Evolutionary conservation across 2,329 filamentous ascomycete species (phyloP).

Genomic region (Arthrobotrys musiformis): DNA sequence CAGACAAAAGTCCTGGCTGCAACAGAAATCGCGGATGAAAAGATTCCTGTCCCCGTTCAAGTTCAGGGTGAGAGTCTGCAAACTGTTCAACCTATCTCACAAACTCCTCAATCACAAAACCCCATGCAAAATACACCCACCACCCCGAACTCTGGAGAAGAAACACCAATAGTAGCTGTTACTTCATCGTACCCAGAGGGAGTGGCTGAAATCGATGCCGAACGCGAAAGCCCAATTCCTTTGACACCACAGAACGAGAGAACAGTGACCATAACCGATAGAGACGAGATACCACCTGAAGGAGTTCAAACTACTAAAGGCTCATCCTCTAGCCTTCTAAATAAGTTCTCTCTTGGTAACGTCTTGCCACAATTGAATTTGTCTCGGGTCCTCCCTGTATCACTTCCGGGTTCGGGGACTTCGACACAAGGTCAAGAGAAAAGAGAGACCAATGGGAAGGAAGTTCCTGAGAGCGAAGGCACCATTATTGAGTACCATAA

Average conservation of each 20-base stretch:
- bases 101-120: neutral
- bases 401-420: too few relatives aligned
- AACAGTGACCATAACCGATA: too few relatives aligned
- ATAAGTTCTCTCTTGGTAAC: neutral
- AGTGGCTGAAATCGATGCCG: too few relatives aligned
- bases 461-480: neutral
- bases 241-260: too few relatives aligned
- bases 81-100: neutral
- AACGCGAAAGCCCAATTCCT: too few relatives aligned
- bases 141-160: too few relatives aligned
- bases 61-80: neutral
- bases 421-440: neutral
- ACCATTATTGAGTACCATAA: neutral
- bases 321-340: neutral
- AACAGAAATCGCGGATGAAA: neutral
- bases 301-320: too few relatives aligned
- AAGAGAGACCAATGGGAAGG: too few relatives aligned
- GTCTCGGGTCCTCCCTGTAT: neutral
- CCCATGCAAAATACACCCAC: too few relatives aligned
- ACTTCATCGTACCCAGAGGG: too few relatives aligned
- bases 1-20: neutral
- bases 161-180: too few relatives aligned
- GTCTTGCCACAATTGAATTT: neutral
- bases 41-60: neutral
- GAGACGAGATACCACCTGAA: too few relatives aligned